A percentile compares a stretch with the other conserved stretches of the same genome.
Conservation (phyloP, 495 filamentous ascomycete species). For the Podospora anserina region DNA sequence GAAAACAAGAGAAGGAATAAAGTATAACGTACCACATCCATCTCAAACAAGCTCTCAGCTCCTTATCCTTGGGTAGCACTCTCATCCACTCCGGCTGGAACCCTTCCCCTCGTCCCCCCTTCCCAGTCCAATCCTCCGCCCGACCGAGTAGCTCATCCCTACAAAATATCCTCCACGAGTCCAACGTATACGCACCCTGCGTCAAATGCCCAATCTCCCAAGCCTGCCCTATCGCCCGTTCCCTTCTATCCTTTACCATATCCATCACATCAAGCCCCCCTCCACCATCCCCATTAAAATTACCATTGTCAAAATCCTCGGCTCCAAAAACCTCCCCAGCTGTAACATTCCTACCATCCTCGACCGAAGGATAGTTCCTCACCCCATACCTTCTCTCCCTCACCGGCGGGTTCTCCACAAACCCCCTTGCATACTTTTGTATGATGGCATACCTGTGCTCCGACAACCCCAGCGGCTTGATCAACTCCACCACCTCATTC, state of each 20-base stretch:
- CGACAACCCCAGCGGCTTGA: conserved; percentile 69
- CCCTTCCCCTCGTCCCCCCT: conserved; percentile 29
- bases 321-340: conserved; percentile 42
- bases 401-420: conserved; percentile 62
- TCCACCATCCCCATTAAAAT: background rate
- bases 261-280: conserved; percentile 16
- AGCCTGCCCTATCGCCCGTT: conserved; percentile 43
- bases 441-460: conserved; percentile 51
- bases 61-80: conserved; percentile 82
- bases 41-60: conserved; percentile 76
- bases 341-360: conserved; percentile 56
- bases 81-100: conserved; percentile 80
- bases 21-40: conserved; percentile 74
- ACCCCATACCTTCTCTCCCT: conserved; percentile 60
- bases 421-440: conserved; percentile 64
- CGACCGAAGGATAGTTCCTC: conserved; percentile 61
- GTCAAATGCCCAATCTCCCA: conserved; percentile 90
- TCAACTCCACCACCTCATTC: conserved; percentile 58
- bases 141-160: conserved; percentile 69
- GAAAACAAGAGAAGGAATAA: background rate
- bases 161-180: conserved; percentile 94
- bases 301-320: conserved; percentile 22
- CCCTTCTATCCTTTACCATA: conserved; percentile 29
- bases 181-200: conserved; percentile 82
- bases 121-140: conserved; percentile 60